Percentiles rank a stretch among this genome's conserved stretches.
phyloP scores from a whole-genome alignment of 352 stramenopile genomes.

The Peronospora tabacina region DNA sequence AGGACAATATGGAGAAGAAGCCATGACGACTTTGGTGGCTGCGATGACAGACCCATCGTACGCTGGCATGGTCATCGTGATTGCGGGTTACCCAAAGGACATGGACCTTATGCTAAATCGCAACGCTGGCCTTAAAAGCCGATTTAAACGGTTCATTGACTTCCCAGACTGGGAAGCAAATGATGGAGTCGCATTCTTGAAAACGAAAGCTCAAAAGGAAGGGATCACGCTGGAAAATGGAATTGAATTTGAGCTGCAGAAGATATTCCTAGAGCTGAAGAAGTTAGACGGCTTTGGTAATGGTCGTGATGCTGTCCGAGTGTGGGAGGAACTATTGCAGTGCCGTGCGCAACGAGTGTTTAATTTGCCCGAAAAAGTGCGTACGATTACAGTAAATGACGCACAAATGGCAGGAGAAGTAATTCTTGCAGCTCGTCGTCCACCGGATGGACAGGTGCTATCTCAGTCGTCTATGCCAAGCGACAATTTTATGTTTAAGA shows the following conservation, averaged over 20 bases:
- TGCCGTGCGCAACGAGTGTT: constrained; percentile 59
- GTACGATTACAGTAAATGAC: constrained; percentile 41
- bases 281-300: constrained; percentile 59
- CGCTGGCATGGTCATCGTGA: constrained; percentile 83
- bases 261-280: constrained; percentile 37
- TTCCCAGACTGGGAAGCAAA: constrained; percentile 84
- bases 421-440: constrained; percentile 35
- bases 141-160: constrained; percentile 86
- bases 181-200: constrained; percentile 69
- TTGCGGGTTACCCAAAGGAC: constrained; percentile 86
- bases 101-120: constrained; percentile 86
- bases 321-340: constrained; percentile 60
- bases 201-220: constrained; percentile 32
- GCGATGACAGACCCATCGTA: constrained; percentile 84
- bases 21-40: constrained; percentile 85
- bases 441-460: constrained; percentile 28
- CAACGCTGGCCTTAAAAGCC: constrained; percentile 89
- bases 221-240: constrained; percentile 32
- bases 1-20: constrained; percentile 74
- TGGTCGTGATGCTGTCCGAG: constrained; percentile 53
- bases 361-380: constrained; percentile 32
- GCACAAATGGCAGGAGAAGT: constrained; percentile 28
- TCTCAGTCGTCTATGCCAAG: constrained; percentile 13
- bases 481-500: constrained; percentile 4
- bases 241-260: constrained; percentile 21